Base-by-base conservation (phyloP, 495 filamentous ascomycete species). In the Hapsidospora chrysogenum region DNA sequence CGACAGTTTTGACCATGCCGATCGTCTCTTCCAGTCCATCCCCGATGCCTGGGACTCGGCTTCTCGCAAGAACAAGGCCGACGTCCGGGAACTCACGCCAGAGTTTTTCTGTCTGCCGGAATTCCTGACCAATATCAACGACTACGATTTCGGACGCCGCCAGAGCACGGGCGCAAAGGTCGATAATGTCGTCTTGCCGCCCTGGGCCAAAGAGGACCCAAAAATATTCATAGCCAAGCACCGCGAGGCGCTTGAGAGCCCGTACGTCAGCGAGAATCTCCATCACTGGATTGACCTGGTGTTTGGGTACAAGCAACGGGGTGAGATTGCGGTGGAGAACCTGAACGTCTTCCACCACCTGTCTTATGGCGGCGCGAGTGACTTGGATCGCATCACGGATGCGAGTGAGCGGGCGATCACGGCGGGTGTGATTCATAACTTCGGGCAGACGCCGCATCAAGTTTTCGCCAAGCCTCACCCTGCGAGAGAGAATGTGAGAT, bases 81-180 rank as follows among this genome's bases (percentile, higher is more conserved):
- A 97, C 53, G 86, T 95, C 1, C 68, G 89, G 40, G 89, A 97
- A 49, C 60, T 97, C 31, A 94, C 79, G 32, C 89, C 89, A 2
- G 89, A 97, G 44, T 97, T 97, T 55, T 97, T 89, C 58, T 97
- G 80, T 47, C 72, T 97, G 1, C 84, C 89, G 0, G 92, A 96
- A 33, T 95, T 96, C 43, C 58, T 97, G 2, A 69, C 74, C 5
- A 97, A 97, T 51, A 72, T 81, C 33, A 97, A 97, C 48, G 71
- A 71, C 14, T 97, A 86, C 51, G 86, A 96, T 42, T 95, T 97
- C 53, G 89, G 89, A 16, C 53, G 71, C 25, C 73, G 82, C 13
- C 89, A 95, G 56, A 81, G 80, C 19, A 72, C 66, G 38, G 79
- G 69, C 2, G 83, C 78, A 9, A 63, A 62, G 5, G 85, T 97